A percentile compares a stretch with the other conserved stretches of the same genome.
These are phyloP conservation scores for Trichophyton mentagrophytes DNA, from an alignment of 2,329 filamentous ascomycete genomes.

Conservation along the genomic window DNA sequence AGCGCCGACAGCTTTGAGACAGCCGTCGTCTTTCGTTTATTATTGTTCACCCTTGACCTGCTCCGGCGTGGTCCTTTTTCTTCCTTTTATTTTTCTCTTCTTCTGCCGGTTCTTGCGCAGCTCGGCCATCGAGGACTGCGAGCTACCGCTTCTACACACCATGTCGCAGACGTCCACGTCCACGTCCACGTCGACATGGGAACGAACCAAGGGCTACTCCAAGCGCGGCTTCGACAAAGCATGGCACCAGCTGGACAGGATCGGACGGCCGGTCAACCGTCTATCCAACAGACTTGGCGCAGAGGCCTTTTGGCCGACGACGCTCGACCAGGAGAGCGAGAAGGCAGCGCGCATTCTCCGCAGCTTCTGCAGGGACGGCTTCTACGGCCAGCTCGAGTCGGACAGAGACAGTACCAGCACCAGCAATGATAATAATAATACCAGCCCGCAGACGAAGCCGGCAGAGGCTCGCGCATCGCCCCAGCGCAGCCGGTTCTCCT, in stretches of 20 bases:
- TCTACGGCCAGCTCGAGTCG: constrained; percentile 46
- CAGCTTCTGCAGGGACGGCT: constrained; percentile 76
- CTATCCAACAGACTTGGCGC: constrained; percentile 68
- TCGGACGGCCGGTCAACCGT: constrained; percentile 64
- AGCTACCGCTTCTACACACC: background rate
- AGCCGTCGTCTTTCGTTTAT: no score
- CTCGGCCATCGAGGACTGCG: background rate
- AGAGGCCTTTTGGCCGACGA: constrained; percentile 76
- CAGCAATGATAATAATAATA: no score
- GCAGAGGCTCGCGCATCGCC: background rate
- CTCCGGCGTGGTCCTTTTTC: background rate
- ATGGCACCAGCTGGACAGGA: constrained; percentile 54
- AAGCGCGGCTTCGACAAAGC: constrained; percentile 64
- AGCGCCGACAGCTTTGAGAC: no score
- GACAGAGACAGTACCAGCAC: constrained; percentile 29
- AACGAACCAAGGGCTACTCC: constrained; percentile 39
- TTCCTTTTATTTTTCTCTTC: background rate
- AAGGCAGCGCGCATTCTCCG: constrained; percentile 81
- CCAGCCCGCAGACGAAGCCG: constrained; percentile 24
- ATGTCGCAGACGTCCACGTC: constrained; percentile 5
- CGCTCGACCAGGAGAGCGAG: constrained; percentile 77
- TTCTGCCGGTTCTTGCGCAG: background rate
- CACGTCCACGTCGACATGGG: constrained; percentile 35
- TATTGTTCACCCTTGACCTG: no score
- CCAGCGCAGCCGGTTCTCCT: constrained; percentile 13